Evolutionary conservation across 257 asterid genomes (phyloP), one percentile per base, ranked within the genome.

Genomic region (Solanum commersonii): DNA sequence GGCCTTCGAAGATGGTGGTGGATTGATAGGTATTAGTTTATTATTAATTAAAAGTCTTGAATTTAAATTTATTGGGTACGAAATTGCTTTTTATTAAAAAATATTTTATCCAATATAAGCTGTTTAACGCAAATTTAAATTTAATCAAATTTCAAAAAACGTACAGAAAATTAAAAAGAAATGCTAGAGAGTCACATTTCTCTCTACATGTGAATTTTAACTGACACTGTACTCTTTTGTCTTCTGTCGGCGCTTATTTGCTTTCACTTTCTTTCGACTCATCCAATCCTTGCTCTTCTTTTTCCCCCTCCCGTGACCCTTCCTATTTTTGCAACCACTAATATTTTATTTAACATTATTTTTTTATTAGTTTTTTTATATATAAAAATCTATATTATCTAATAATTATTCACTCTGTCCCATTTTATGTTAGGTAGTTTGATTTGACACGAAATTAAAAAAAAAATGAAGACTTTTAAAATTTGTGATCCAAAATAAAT

Each of bases 131-230:
- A 1, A 49, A 49, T 2, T 5, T 15, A 15, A 49, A 15, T 52
- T 16, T 52, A 16, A 52, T 49, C 22, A 3, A 10, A 44, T 4
- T 12, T 12, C 5, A 12, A 4, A 38, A 38, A 8, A 8, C 0
- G 11, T 12, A 44, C 16, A 5, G 5, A 4, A 44, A 4, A 46
- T 15, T 15, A 0, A 0, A 49, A 49, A 49, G 16, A 14, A 5
- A 15, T 16, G 23, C 3, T 49, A 52, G 60, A 49, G 60, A 46
- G 7, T 90, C 91, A 86, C 91, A 89, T 79, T 87, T 87, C 42
- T 63, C 38, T 87, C 27, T 86, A 89, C 96, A 93, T 91, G 96
- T 94, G 95, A 94, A 88, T 91, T 87, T 86, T 88, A 90, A 91
- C 93, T 88, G 95, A 91, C 94, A 88, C 56, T 44, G 25, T 15